Evolutionary conservation across 2,329 filamentous ascomycete genomes (phyloP), one percentile per base, ranked within the genome.

Genomic region (Alternaria ethzedia): DNA sequence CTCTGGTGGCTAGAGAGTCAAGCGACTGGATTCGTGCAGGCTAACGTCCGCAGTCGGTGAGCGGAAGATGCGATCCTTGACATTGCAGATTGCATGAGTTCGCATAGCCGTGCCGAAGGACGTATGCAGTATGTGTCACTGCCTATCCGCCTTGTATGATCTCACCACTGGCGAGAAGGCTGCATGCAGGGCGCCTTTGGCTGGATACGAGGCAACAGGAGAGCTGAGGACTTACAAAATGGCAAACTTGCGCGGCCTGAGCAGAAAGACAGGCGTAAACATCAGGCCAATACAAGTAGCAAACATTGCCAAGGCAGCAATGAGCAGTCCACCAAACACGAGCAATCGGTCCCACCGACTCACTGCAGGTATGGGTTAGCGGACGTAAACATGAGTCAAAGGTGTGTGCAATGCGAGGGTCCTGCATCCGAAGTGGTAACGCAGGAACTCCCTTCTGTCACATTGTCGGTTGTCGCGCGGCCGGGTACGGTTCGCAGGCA

Each of bases 291-390:
- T 97, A 85, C 92, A 94, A 74, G 97, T 89, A 79, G 96, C 89
- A 85, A 99, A 98, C 85, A 96, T 95, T 71, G 92, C 93, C 69
- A 93, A 86, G 68, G 96, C 70, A 65, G 71, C 71, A 36, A 74
- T 56, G 21, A 74, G 67, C 41, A 74, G 63, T 15, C 68, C 70
- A 69, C 88, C 90, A 82, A 99, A 99, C 75, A 98, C 88, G 79
- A 99, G 86, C 78, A 98, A 84, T 61, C 95, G 92, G 83, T 99
- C 96, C 96, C 95, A 98, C 83, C 95, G 89, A 83, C 93, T 97
- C 84, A 99, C 96, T 98, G 82, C 58, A 67, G 61, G 57, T 56
- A 72, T 57, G 58, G 63, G 75, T 80, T 68, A 80, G 77, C 71
- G 66, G 67, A 68, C 70, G 78, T 68, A 54, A 65, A 64, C 56